phyloP scores from a whole-genome alignment of 352 stramenopile genomes.

The Phytophthora litchii region DNA sequence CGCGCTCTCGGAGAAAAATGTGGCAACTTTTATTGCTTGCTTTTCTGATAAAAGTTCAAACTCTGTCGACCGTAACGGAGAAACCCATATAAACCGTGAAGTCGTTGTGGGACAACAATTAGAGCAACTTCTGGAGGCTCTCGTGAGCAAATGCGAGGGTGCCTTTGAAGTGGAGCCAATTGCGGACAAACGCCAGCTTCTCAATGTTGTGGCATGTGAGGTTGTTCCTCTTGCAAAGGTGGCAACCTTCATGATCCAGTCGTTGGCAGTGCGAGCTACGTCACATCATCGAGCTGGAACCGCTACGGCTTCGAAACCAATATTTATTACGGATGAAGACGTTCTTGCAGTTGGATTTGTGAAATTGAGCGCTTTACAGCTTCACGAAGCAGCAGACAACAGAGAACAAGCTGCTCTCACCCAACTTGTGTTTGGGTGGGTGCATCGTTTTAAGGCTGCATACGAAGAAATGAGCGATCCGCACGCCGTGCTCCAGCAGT shows the following conservation, averaged over 20 bases:
- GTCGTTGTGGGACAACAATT: conserved; percentile 37
- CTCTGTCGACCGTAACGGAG: conserved; percentile 4
- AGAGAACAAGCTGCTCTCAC: conserved; percentile 30
- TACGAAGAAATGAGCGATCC: conserved; percentile 85
- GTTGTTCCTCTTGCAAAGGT: conserved; percentile 75
- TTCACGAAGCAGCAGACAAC: conserved; percentile 9
- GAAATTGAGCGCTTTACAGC: conserved; percentile 29
- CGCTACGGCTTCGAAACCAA: conserved; percentile 48
- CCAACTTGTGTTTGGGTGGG: conserved; percentile 59
- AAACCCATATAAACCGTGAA: conserved; percentile 19
- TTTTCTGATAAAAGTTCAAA: conserved; percentile 36
- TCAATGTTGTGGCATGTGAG: conserved; percentile 81
- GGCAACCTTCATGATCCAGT: conserved; percentile 70
- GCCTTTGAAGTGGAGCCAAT: conserved; percentile 40
- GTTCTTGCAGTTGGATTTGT: conserved; percentile 58
- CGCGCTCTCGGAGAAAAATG: conserved; percentile 56
- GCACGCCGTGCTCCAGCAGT: conserved; percentile 72
- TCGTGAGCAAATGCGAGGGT: conserved; percentile 39
- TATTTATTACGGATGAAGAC: conserved; percentile 62
- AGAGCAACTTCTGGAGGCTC: conserved; percentile 27
- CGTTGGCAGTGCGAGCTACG: conserved; percentile 20
- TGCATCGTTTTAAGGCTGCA: conserved; percentile 66
- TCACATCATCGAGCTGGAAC: conserved; percentile 18
- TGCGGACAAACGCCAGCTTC: conserved; percentile 48
- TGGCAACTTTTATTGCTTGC: conserved; percentile 57